Evolutionary conservation across 1,284 basidiomycete species (phyloP).

Genomic region (Stereum hirsutum): DNA sequence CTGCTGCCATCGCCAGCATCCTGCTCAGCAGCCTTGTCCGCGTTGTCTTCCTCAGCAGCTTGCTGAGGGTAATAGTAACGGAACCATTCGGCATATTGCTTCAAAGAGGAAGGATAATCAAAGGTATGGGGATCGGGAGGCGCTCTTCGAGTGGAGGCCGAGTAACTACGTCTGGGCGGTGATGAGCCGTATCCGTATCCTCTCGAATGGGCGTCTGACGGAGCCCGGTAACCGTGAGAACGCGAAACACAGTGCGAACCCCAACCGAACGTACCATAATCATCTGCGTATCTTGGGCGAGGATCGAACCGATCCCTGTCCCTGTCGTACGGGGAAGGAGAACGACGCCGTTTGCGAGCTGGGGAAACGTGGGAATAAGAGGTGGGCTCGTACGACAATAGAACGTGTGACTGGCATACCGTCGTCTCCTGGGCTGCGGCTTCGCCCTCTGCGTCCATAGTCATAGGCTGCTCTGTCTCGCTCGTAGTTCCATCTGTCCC

Average conservation of each 20-base stretch:
- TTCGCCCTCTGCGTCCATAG: conserved; percentile 53
- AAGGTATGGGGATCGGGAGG: conserved; percentile 77
- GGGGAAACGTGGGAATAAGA: conserved; percentile 21
- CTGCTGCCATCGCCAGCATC: conserved; percentile 72
- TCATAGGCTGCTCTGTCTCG: conserved; percentile 57
- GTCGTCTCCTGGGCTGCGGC: conserved; percentile 65
- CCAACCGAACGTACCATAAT: conserved; percentile 59
- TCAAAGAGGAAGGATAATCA: conserved; percentile 74
- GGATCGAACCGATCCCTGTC: conserved; percentile 74
- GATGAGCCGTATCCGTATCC: conserved; percentile 52
- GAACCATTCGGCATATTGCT: conserved; percentile 90
- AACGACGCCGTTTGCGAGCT: conserved; percentile 75
- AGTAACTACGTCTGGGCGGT: conserved; percentile 47
- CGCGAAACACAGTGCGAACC: conserved; percentile 7
- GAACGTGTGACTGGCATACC: conserved; percentile 37
- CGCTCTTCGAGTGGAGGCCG: conserved; percentile 38
- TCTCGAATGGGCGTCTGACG: conserved; percentile 54
- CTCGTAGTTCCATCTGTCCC: conserved; percentile 65
- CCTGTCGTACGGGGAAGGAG: conserved; percentile 77
- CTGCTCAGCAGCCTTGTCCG: conserved; percentile 72
- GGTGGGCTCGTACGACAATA: neutral
- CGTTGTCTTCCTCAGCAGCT: conserved; percentile 69
- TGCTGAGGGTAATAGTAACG: conserved; percentile 70
- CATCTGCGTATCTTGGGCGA: conserved; percentile 69
- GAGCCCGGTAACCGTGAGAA: conserved; percentile 8